Evolutionary conservation across 805 yeast species (phyloP), one percentile per base, ranked within the genome.

Genomic region (Crinitomyces ghanaensis): DNA sequence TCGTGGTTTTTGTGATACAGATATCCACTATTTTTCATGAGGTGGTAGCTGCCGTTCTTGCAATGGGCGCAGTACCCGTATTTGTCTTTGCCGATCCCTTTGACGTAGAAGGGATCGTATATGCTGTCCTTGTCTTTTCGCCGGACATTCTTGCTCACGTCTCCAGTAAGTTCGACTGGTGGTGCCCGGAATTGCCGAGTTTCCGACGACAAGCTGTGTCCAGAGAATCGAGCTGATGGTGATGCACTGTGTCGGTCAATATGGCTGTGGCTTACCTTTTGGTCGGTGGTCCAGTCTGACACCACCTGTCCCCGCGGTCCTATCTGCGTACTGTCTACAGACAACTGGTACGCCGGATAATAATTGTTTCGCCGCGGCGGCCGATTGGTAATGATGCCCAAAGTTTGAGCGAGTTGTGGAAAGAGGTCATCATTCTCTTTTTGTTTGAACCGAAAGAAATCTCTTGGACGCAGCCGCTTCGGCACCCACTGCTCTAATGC

Each of bases 1-100:
- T 44, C 50, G 30, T 44, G 45, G 35, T 46, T 44, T 28, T 44
- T 40, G 32, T 46, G 50, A 26, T 46, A 46, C 15, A 46, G 36
- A 24, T 46, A 46, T 4, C 47, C 47, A 13, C 42, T 35, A 35
- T 44, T 44, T 28, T 46, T 46, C 41, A 44, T 40, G 15, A 35
- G 28, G 26, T 27, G 33, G 30, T 25, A 45, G 11, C 20, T 19
- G 2, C 45, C 44, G 8, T 42, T 43, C 9, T 28, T 26, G 31
- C 50, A 46, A 28, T 41, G 39, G 19, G 40, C 48, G 28, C 50
- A 46, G 44, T 42, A 44, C 15, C 45, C 50, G 22, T 36, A 39
- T 33, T 46, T 46, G 20, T 28, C 23, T 14, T 26, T 27, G 13
- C 44, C 44, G 12, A 16, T 15, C n/a, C 41, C 38, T 9, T 37